Conservation (phyloP, 2,329 filamentous ascomycete species). For the Rutstroemia sp. region DNA sequence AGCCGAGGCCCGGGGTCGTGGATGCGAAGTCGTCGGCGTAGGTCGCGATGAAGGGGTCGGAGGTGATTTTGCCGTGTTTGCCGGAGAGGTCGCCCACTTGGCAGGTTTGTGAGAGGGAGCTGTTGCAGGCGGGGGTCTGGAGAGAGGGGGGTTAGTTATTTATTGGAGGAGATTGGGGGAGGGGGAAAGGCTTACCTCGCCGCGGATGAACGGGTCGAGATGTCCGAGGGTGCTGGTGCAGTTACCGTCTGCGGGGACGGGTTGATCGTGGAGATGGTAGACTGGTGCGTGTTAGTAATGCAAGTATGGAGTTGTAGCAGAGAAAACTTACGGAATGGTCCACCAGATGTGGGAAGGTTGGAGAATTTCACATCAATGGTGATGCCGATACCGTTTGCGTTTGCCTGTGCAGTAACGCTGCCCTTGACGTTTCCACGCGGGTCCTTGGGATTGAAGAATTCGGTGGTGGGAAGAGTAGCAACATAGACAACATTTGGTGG, state of each 20-base stretch:
- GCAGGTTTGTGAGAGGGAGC: constrained; percentile 51
- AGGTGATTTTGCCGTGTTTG: constrained; percentile 58
- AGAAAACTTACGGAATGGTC: constrained; percentile 49
- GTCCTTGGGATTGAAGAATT: constrained; percentile 39
- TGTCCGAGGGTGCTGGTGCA: constrained; percentile 62
- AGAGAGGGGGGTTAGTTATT: constrained; percentile 3
- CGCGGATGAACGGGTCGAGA: constrained; percentile 62
- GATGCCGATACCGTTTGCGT: constrained; percentile 46
- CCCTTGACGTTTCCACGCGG: constrained; percentile 49
- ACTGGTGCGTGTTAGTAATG: constrained; percentile 34
- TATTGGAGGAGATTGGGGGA: background rate
- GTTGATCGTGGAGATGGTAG: constrained; percentile 65
- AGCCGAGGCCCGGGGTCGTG: constrained; percentile 39
- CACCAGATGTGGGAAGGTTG: constrained; percentile 49
- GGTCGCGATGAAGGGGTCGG: constrained; percentile 39
- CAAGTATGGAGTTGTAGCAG: no score
- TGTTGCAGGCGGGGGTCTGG: constrained; percentile 54
- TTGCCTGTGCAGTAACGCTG: constrained; percentile 39
- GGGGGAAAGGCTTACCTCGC: constrained; percentile 27
- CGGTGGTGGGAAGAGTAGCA: constrained; percentile 42
- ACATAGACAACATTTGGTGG: constrained; percentile 45
- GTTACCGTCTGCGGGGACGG: constrained; percentile 60
- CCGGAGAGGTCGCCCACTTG: constrained; percentile 71
- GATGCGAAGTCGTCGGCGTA: constrained; percentile 54
- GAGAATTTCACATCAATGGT: constrained; percentile 47